Evolutionary conservation across 176 grass and related monocot species (phyloP).

Genomic region (Aegilops bicornis): DNA sequence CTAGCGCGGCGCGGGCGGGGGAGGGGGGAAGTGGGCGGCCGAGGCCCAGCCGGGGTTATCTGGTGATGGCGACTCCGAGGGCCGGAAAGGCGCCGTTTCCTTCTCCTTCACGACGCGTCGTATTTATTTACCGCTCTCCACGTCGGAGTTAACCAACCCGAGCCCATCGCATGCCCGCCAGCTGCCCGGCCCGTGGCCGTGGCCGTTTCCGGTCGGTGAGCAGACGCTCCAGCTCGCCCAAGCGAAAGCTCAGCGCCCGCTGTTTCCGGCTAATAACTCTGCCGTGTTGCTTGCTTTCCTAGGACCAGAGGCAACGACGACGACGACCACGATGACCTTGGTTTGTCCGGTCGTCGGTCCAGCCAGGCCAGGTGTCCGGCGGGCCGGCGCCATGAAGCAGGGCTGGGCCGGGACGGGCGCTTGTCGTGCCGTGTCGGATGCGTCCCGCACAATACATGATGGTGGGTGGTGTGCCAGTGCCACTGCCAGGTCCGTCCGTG

Average conservation of each 20-base stretch:
- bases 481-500: too few species aligned
- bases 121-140: background rate
- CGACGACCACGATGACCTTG: background rate
- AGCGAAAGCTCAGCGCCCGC: too few species aligned
- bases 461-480: too few species aligned
- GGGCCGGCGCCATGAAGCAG: background rate
- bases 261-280: background rate
- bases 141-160: background rate
- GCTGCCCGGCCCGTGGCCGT: background rate
- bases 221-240: too few species aligned
- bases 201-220: too few species aligned
- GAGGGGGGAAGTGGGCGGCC: background rate
- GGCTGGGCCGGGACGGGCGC: background rate
- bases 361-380: background rate
- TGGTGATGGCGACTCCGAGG: constrained; percentile 40
- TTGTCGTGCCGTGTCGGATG: background rate
- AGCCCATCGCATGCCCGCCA: background rate
- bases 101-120: background rate
- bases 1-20: background rate
- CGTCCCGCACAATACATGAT: background rate
- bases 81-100: background rate
- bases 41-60: constrained; percentile 65
- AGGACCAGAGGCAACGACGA: background rate
- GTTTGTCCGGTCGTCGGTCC: background rate
- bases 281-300: background rate